Evolutionary conservation across 2,329 filamentous ascomycete genomes (phyloP), one percentile per base, ranked within the genome.

Genomic region (Fusarium sublunatum): DNA sequence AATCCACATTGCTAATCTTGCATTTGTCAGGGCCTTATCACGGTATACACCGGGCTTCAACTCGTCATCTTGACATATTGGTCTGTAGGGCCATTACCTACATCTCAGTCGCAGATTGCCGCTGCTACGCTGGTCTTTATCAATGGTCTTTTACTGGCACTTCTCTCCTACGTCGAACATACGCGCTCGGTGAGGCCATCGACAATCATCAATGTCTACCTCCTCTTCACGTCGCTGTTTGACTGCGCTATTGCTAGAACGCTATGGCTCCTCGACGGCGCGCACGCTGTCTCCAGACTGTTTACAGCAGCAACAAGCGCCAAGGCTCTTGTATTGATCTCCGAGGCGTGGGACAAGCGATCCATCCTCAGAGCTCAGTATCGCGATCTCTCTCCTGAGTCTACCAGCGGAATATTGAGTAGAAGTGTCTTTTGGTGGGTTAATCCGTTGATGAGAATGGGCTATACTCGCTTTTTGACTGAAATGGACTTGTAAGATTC

Each of bases 401-500:
- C 36, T 11, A 61, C 58, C 11, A 54, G 54, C 22, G 58, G 58
- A 0, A 46, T 61, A 9, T 22, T 61, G 34, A 32, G 34, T 11
- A 48, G 58, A 2, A 49, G 58, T 24, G 43, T 61, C 3, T 61
- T 61, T 12, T 45, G 43, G 54, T 61, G 58, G 58, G 45, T 61
- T n/a, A 61, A 61, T 11, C 50, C 58, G 15, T 11, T 61, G 12
- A 54, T 61, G 58, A 59, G 35, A 12, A 29, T 48, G 7, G 58
- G 58, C 1, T 61, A 59, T n/a, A 32, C 3, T 26, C 34, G 19
- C 4, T 19, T 35, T 11, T 42, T 61, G 43, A 61, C 58, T 3
- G 49, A 61, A 28, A 13, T 32, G 11, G 48, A 57, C 15, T 25
- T 57, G 53, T 54, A 41, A n/a, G 28, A 8, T 13, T 4, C 8